These are phyloP conservation scores for Kodamaea suecica DNA, from an alignment of 1,139 yeast genomes.

Conservation along the genomic window DNA sequence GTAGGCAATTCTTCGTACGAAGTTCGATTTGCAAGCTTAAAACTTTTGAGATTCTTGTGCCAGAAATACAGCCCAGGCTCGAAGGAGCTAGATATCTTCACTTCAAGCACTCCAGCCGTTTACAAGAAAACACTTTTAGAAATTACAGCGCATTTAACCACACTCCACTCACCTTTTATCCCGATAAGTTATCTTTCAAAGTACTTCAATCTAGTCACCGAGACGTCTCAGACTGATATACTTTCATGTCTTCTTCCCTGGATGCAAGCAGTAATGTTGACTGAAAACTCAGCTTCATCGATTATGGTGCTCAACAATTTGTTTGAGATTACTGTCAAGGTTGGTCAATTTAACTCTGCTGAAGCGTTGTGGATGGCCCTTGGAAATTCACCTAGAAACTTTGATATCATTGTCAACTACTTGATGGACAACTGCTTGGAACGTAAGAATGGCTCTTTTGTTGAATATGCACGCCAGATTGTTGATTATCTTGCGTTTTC, in stretches of 20 bases:
- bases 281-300: conserved; percentile 32
- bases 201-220: conserved; percentile 61
- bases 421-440: conserved; percentile 67
- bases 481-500: conserved; percentile 68
- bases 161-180: conserved; percentile 52
- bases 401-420: conserved; percentile 69
- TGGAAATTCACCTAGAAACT: conserved; percentile 67
- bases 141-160: conserved; percentile 60
- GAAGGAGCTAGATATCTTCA: conserved; percentile 17
- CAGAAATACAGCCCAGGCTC: conserved; percentile 23
- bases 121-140: conserved; percentile 76
- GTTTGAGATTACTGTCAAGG: conserved; percentile 79
- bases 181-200: conserved; percentile 72
- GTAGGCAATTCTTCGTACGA: conserved; percentile 62
- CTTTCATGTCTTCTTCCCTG: conserved; percentile 82
- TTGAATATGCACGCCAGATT: conserved; percentile 76
- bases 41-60: conserved; percentile 51
- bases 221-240: conserved; percentile 64
- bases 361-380: conserved; percentile 95
- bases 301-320: conserved; percentile 79
- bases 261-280: conserved; percentile 76
- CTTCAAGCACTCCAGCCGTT: conserved; percentile 66
- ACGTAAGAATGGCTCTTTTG: conserved; percentile 69
- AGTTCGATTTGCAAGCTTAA: conserved; percentile 62
- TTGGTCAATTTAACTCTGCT: conserved; percentile 78